Conservation (phyloP, 805 yeast genomes). For the Lipomyces oligophaga region DNA sequence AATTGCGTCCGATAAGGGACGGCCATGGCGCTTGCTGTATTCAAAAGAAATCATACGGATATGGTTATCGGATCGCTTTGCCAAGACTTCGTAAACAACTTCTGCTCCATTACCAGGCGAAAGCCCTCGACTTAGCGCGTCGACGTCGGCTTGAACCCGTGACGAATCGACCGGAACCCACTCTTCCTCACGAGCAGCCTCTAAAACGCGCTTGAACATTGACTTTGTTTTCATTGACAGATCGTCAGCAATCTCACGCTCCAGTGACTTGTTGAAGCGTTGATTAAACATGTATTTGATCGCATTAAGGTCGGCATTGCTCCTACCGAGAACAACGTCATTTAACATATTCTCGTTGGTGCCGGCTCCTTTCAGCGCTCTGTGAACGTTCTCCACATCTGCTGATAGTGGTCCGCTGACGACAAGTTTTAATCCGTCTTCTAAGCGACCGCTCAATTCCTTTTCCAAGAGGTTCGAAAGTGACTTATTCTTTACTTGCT, state of each 20-base stretch:
- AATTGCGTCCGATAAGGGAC: conserved; percentile 21
- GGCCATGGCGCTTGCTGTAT: conserved; percentile 18
- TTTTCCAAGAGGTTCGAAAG: conserved; percentile 24
- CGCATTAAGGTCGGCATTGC: conserved; percentile 28
- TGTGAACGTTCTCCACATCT: conserved; percentile 26
- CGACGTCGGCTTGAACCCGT: conserved; percentile 23
- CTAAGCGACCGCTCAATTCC: conserved; percentile 28
- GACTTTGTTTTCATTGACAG: conserved; percentile 29
- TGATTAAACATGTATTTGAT: conserved; percentile 26
- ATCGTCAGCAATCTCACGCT: conserved; percentile 23
- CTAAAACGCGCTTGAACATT: conserved; percentile 26
- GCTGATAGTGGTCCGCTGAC: conserved; percentile 27
- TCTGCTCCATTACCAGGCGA: conserved; percentile 29
- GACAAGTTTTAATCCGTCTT: conserved; percentile 23
- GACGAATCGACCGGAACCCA: conserved; percentile 19
- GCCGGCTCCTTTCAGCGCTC: conserved; percentile 28
- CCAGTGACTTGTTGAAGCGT: conserved; percentile 21
- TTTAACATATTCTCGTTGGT: conserved; percentile 29
- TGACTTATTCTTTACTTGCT: conserved; percentile 19
- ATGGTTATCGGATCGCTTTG: conserved; percentile 27
- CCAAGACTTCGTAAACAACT: conserved; percentile 27
- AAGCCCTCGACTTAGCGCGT: conserved; percentile 25
- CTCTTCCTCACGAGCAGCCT: conserved; percentile 22
- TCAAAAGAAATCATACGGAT: conserved; percentile 20
- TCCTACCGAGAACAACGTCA: conserved; percentile 26